Evolutionary conservation across 2,329 filamentous ascomycete species (phyloP).

Genomic region (Amauroascus niger): DNA sequence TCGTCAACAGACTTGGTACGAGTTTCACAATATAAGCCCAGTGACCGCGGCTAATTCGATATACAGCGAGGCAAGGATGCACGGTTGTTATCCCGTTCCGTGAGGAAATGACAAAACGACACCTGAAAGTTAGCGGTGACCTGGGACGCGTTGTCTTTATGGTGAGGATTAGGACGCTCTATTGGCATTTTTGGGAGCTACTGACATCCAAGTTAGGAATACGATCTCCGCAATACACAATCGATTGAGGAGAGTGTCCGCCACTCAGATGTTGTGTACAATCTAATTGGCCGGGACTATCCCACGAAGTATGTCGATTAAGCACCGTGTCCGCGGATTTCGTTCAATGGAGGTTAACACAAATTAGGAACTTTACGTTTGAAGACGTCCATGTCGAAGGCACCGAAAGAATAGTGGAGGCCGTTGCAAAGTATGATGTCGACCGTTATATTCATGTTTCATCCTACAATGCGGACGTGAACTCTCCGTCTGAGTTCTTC

Average conservation of each 20-base stretch:
- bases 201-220: constrained; percentile 53
- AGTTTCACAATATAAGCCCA: not conserved
- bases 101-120: constrained; percentile 95
- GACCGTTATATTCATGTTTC: constrained; percentile 96
- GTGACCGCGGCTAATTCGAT: constrained; percentile 27
- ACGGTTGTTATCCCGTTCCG: constrained; percentile 88
- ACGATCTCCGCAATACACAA: constrained; percentile 83
- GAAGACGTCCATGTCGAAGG: constrained; percentile 91
- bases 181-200: not conserved
- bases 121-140: constrained; percentile 93
- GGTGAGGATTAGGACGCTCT: constrained; percentile 39
- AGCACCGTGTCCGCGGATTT: not conserved
- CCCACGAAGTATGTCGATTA: constrained; percentile 67
- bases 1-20: constrained; percentile 84
- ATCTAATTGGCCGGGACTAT: constrained; percentile 87
- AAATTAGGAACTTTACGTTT: constrained; percentile 72
- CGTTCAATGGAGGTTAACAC: not conserved
- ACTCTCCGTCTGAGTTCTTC: constrained; percentile 82
- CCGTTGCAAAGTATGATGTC: constrained; percentile 94
- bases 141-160: constrained; percentile 81
- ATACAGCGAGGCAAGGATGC: constrained; percentile 76
- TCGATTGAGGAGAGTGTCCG: constrained; percentile 95
- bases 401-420: constrained; percentile 81
- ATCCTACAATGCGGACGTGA: constrained; percentile 74
- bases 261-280: constrained; percentile 96